Conservation (phyloP, 1,284 basidiomycete genomes). For the Puccinia hordei region DNA sequence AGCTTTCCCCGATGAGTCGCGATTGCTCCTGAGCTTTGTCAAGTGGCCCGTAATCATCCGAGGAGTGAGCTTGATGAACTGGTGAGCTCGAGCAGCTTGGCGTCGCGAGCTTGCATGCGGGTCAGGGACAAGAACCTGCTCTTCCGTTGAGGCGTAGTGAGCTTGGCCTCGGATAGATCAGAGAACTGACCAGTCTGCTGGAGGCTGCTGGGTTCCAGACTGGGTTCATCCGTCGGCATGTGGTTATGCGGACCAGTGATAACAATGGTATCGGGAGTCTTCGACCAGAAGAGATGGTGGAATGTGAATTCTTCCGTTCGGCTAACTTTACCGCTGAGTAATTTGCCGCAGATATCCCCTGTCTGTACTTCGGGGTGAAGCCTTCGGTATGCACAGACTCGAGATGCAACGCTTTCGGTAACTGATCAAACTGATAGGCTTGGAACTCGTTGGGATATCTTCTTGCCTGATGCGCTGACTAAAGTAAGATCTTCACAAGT, state of each 20-base stretch:
- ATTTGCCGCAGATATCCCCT: neutral
- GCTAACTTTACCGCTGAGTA: neutral
- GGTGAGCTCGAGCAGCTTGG: neutral
- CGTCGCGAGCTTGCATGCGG: slow-evolving; percentile 8
- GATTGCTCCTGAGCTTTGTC: neutral
- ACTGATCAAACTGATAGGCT: neutral
- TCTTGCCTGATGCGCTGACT: too few species aligned
- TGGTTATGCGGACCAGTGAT: neutral
- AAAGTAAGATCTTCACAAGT: neutral
- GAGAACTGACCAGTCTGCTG: neutral
- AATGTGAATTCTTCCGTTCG: neutral
- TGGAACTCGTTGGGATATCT: neutral
- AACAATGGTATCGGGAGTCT: neutral
- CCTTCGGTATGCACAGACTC: neutral
- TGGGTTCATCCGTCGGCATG: neutral
- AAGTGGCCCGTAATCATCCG: neutral
- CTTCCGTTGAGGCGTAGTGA: neutral
- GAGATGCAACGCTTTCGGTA: slow-evolving; percentile 11
- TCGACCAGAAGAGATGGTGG: neutral
- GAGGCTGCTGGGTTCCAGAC: neutral
- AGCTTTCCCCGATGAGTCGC: slow-evolving; percentile 9
- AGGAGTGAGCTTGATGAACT: too few species aligned
- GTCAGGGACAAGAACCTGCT: neutral
- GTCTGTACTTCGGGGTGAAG: neutral
- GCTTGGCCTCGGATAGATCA: neutral